These are phyloP conservation scores for Fusarium mangiferae DNA, from an alignment of 2,329 filamentous ascomycete genomes.

Conservation along the genomic window DNA sequence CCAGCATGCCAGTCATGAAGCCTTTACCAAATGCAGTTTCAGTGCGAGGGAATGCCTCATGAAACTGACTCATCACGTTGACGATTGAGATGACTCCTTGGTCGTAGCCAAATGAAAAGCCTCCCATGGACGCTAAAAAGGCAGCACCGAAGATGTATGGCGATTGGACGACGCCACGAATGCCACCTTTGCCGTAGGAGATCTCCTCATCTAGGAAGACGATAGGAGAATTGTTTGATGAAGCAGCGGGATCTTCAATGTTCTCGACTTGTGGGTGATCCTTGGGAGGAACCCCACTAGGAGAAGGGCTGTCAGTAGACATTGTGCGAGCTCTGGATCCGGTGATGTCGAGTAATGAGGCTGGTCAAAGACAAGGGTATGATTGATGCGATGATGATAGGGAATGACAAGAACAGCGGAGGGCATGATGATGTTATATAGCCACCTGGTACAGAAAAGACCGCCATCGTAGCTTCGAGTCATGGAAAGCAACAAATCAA, in stretches of 20 bases:
- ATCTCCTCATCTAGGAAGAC: not conserved
- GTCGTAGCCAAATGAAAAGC: slow-evolving; percentile 37
- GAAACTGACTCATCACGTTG: slow-evolving; percentile 57
- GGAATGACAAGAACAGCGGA: not conserved
- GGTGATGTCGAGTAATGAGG: not conserved
- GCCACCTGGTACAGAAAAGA: not conserved
- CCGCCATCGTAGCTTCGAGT: not conserved
- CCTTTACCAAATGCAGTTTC: slow-evolving; percentile 52
- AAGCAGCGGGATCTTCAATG: not conserved
- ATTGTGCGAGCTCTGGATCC: not conserved
- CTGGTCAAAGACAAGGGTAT: no score
- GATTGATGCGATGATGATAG: not conserved
- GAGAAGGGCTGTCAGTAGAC: not conserved
- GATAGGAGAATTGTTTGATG: not conserved
- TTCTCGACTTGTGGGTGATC: not conserved
- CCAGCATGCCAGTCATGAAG: slow-evolving; percentile 56
- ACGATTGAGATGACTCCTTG: slow-evolving; percentile 54
- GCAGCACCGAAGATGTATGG: slow-evolving; percentile 1
- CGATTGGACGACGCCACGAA: not conserved
- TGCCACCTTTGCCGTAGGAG: not conserved
- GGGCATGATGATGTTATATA: not conserved
- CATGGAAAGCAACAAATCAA: not conserved
- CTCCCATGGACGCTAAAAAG: slow-evolving; percentile 3
- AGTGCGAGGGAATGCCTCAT: slow-evolving; percentile 43
- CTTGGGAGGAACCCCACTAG: not conserved